Evolutionary conservation across 2,329 filamentous ascomycete species (phyloP).

Genomic region (Trichocomaceae sp.): DNA sequence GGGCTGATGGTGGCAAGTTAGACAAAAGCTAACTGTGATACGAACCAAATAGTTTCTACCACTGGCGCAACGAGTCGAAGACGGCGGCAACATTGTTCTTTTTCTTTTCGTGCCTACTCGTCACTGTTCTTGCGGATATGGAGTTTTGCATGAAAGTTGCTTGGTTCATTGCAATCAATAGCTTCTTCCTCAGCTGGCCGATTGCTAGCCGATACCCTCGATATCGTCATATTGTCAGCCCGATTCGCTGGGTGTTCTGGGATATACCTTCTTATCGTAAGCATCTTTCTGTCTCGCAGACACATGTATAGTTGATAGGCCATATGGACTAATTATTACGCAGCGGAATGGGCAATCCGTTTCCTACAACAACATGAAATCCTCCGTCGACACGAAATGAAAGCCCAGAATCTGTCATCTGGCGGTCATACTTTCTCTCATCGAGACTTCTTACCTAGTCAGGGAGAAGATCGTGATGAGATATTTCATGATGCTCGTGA

Average conservation of each 20-base stretch:
- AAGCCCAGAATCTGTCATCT: neutral
- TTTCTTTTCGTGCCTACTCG: slow-evolving; percentile 25
- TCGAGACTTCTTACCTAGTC: neutral
- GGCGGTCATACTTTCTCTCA: neutral
- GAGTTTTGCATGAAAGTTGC: slow-evolving; percentile 32
- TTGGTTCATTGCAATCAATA: slow-evolving; percentile 26
- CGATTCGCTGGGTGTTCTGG: slow-evolving; percentile 34
- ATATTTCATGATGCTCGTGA: slow-evolving; percentile 9
- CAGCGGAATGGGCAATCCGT: slow-evolving; percentile 15
- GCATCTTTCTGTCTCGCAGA: neutral
- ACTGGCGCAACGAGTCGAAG: slow-evolving; percentile 29
- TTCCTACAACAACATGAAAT: slow-evolving; percentile 13
- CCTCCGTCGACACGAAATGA: slow-evolving; percentile 11
- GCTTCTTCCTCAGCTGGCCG: slow-evolving; percentile 33
- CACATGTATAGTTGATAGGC: neutral
- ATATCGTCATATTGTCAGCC: slow-evolving; percentile 31
- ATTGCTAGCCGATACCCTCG: slow-evolving; percentile 30
- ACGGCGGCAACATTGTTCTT: slow-evolving; percentile 31
- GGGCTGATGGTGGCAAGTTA: neutral
- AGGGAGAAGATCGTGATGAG: neutral
- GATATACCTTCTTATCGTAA: slow-evolving; percentile 31
- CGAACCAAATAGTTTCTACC: slow-evolving; percentile 26
- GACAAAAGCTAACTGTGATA: neutral
- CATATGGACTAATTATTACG: neutral
- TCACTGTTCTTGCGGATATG: slow-evolving; percentile 26